phyloP scores from a whole-genome alignment of 2,329 filamentous ascomycete genomes.

The Mariannaea elegans region DNA sequence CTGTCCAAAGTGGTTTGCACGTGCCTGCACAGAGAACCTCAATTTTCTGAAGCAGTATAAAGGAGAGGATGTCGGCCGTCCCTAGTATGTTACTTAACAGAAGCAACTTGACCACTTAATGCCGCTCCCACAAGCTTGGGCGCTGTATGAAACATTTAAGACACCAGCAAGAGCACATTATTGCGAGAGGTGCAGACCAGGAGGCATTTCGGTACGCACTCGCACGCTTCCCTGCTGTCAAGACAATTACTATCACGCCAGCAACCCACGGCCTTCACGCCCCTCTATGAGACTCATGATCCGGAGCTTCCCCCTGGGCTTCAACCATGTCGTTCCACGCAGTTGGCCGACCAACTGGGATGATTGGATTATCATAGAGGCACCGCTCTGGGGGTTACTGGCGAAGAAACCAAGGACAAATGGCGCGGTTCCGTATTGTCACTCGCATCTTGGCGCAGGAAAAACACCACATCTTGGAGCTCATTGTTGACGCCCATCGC shows the following conservation, averaged over 20 bases:
- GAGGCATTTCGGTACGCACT: neutral
- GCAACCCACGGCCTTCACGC: neutral
- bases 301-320: neutral
- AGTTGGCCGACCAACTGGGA: too few relatives aligned
- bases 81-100: neutral
- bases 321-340: neutral
- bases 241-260: neutral
- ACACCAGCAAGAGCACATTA: neutral
- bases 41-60: neutral
- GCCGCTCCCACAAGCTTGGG: neutral
- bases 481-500: slow-evolving; percentile 8
- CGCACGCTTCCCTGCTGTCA: neutral
- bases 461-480: slow-evolving; percentile 3
- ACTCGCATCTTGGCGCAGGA: neutral
- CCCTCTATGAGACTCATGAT: neutral
- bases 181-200: neutral
- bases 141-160: neutral
- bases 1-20: neutral
- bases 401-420: slow-evolving; percentile 1
- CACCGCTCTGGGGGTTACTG: neutral
- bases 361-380: too few relatives aligned
- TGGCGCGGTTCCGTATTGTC: slow-evolving; percentile 15
- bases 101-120: neutral
- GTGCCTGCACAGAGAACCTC: neutral
- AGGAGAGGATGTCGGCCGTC: neutral